Evolutionary conservation across 208 protist genomes (phyloP), one percentile per base, ranked within the genome.

Genomic region (Leishmania turanica): DNA sequence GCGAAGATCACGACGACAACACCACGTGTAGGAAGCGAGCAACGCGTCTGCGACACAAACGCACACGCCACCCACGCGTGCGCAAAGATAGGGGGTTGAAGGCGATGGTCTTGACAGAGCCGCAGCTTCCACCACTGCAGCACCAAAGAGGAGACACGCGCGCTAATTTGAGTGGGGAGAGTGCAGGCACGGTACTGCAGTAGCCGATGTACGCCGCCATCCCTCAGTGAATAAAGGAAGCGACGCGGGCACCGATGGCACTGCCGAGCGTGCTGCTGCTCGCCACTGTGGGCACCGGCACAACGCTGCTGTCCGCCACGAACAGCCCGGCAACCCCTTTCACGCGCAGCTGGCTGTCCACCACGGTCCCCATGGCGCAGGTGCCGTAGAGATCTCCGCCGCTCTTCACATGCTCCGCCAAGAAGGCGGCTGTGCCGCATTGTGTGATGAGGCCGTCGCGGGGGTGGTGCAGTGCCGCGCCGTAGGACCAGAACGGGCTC

Each of bases 231-330:
- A 90, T 75, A 45, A 85, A 85, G 24, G 80, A 82, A 13, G 90
- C 91, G 24, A 91, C 93, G 9, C 93, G 83, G 37, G 85, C 73
- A 37, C 90, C 93, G 56, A 96, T 95, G 45, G 73, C 85, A 27
- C 88, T 87, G 24, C 90, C 90, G 49, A 96, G 76, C 6, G 93
- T 88, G 42, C 83, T 65, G 65, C 88, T 91, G 19, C 85, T 81
- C n/a, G 88, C 93, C 60, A 90, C 86, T 47, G 88, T 96, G 37
- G 93, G 91, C 75, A 75, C 49, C n/a, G 93, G 93, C 60, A 96
- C 93, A 31, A 96, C 83, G 77, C 91, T 95, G 34, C 79, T 81
- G 66, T 95, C 93, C 6, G 90, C 91, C 71, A 96, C 90, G 17
- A 81, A 71, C 27, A 96, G 72, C 34, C 93, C 91, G 13, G 86